Base-by-base conservation (phyloP, 768 basidiomycete genomes). In the Boletus reticuloceps region DNA sequence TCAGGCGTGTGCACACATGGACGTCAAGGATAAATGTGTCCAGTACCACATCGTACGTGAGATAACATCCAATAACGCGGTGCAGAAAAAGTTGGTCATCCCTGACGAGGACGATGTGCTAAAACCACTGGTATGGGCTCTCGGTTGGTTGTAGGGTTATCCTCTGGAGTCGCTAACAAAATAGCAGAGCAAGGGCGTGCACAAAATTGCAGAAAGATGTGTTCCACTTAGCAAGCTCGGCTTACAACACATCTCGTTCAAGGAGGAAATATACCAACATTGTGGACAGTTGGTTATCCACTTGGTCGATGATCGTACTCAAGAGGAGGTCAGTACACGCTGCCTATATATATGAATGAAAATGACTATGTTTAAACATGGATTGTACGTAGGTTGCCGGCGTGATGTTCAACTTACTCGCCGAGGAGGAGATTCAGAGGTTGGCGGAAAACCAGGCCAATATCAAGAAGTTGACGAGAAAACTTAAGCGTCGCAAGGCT, bases 381-480 rank as follows among this genome's bases (percentile, higher is more conserved):
- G 5, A 47, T n/a, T 1, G 0, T 16, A 13, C 0, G 5, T 12
- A 60, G 59, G 52, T 60, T 0, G 44, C 22, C 4, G 46, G 59
- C 0, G 6, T 58, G 0, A 0, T 51, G 0, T 58, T 54, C 37
- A 39, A 51, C 25, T 19, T 60, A 0, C 38, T 60, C 0, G 3
- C 39, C 0, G 6, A 31, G 0, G 16, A 43, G 0, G 48, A 59
- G 1, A 52, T 52, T 0, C 0, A 4, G 2, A 0, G 1, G 1
- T 0, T 61, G 2, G 6, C 6, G 0, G n/a, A 47, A 4, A 55
- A 55, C 17, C 57, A 60, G 10, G 46, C 45, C 13, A 60, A 55
- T 10, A 43, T 60, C 1, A 58, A 39, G 41, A 19, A 0, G 0
- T 8, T 60, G 1, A 42, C 17, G 0, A 9, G 4, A 2, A 61